A percentile compares a stretch with the other conserved stretches of the same genome.
phyloP scores from a whole-genome alignment of 2,329 filamentous ascomycete genomes.

The Emydomyces testavorans region DNA sequence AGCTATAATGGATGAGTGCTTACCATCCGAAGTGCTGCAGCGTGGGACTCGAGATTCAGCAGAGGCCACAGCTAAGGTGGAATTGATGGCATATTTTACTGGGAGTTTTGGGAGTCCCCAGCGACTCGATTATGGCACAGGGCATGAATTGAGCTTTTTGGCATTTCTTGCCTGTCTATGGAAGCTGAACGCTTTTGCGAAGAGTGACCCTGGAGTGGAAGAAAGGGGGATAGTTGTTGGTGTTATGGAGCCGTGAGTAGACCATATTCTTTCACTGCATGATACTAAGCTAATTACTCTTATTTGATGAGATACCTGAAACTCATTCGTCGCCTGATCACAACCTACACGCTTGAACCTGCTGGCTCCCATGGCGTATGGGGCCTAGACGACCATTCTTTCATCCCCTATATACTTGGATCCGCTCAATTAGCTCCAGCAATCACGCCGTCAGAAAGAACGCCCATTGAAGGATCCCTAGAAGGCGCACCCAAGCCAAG shows the following conservation, averaged over 20 bases:
- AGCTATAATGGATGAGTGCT: constrained; percentile 45
- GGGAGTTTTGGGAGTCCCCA: constrained; percentile 82
- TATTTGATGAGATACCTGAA: constrained; percentile 54
- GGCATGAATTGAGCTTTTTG: constrained; percentile 88
- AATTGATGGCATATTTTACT: constrained; percentile 67
- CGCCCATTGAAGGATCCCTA: constrained; percentile 69
- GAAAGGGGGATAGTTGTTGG: constrained; percentile 74
- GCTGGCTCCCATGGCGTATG: constrained; percentile 95
- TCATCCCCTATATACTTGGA: constrained; percentile 87
- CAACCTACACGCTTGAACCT: constrained; percentile 85
- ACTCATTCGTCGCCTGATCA: constrained; percentile 70
- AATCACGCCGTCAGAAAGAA: constrained; percentile 50
- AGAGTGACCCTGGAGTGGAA: constrained; percentile 42
- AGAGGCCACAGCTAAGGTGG: constrained; percentile 45
- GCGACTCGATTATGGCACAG: constrained; percentile 87
- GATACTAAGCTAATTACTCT: neutral
- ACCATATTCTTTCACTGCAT: neutral
- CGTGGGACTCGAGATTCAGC: constrained; percentile 22
- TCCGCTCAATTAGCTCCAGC: constrained; percentile 78
- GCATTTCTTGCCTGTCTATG: constrained; percentile 83
- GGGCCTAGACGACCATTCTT: constrained; percentile 96
- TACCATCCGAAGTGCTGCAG: constrained; percentile 42
- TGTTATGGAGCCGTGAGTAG: constrained; percentile 65
- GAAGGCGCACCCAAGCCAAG: constrained; percentile 58
- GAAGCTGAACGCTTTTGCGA: constrained; percentile 71